Evolutionary conservation across 495 filamentous ascomycete genomes (phyloP), one percentile per base, ranked within the genome.

Genomic region (Lasiosphaeriaceae sp.): DNA sequence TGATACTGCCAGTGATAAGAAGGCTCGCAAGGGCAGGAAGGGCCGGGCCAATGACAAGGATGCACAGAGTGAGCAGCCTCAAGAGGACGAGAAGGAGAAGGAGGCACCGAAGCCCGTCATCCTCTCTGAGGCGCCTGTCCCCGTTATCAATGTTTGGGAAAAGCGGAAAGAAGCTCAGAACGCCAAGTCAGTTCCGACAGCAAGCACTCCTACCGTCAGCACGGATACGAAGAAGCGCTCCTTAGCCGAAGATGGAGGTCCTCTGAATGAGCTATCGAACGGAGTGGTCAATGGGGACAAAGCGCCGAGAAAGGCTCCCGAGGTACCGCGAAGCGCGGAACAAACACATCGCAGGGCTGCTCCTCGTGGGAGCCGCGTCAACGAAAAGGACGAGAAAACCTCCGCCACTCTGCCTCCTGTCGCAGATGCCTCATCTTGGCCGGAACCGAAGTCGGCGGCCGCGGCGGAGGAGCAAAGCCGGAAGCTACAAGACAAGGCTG

Each of bases 121-220:
- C 11, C 77, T 96, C 43, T 87, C 89, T 59, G 90, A 91, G 47
- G 93, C 93, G 47, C 86, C 89, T 31, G 72, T 85, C 41, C 93
- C 94, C 5, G 63, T 82, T 1, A 89, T 96, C 47, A 98, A 98
- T 70, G 68, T 89, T 49, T 98, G 94, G 94, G 77, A 82, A 39
- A 81, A 88, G 71, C 80, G 90, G 34, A 86, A 80, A 57, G 86
- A 92, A 37, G 48, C 47, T 9, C 81, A 84, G 47, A 90, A 89
- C 69, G 71, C 76, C 47, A 90, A 90, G 72, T 59, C 78, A 9
- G 66, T 60, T 37, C 59, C 76, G 11, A 47, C 52, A 29, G 37
- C 44, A 11, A 50, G 23, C n/a, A 55, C 24, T n/a, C 39, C 39
- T 17, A 12, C 39, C 44, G 22, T 68, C 49, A 48, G 55, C 29